A percentile compares a stretch with the other conserved stretches of the same genome.
These are phyloP conservation scores for Obelidium mucronatum DNA, from an alignment of 192 early-diverging fungal genomes.

Conservation along the genomic window DNA sequence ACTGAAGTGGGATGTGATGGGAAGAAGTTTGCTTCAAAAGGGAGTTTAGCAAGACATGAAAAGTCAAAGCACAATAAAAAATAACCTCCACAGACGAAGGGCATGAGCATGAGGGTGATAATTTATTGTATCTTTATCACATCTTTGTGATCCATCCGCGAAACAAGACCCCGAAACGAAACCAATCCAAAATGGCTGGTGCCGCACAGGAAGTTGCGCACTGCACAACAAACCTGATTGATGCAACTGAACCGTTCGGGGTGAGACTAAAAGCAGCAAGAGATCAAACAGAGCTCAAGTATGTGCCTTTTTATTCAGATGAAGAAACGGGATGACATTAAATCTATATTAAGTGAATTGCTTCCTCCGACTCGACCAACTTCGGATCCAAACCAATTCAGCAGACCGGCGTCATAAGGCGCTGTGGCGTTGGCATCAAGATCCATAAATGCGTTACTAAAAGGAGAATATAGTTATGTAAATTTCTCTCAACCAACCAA, in stretches of 20 bases:
- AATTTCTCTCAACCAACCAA: too few relatives aligned
- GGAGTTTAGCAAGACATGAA: too few relatives aligned
- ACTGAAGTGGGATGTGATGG: too few relatives aligned
- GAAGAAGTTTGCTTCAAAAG: too few relatives aligned
- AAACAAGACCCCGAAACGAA: constrained; percentile 45
- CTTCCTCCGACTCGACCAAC: constrained; percentile 35
- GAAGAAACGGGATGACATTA: constrained; percentile 15
- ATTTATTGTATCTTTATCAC: too few relatives aligned
- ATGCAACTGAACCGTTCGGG: constrained; percentile 44
- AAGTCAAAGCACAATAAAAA: too few relatives aligned
- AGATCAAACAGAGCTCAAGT: neutral
- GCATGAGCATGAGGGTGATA: too few relatives aligned
- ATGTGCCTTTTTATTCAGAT: neutral
- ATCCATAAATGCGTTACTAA: constrained; percentile 40
- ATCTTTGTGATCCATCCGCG: too few relatives aligned
- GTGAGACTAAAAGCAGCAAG: neutral
- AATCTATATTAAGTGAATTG: constrained; percentile 14
- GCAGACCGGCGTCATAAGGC: neutral
- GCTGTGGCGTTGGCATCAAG: constrained; percentile 8
- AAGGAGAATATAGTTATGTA: neutral
- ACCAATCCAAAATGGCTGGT: constrained; percentile 42
- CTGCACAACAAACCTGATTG: constrained; percentile 32
- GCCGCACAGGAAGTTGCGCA: constrained; percentile 40
- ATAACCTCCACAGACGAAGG: too few relatives aligned
- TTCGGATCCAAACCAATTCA: constrained; percentile 47